Base-by-base conservation (phyloP, 164 flowering plant genomes). In the Vitis labrusca region DNA sequence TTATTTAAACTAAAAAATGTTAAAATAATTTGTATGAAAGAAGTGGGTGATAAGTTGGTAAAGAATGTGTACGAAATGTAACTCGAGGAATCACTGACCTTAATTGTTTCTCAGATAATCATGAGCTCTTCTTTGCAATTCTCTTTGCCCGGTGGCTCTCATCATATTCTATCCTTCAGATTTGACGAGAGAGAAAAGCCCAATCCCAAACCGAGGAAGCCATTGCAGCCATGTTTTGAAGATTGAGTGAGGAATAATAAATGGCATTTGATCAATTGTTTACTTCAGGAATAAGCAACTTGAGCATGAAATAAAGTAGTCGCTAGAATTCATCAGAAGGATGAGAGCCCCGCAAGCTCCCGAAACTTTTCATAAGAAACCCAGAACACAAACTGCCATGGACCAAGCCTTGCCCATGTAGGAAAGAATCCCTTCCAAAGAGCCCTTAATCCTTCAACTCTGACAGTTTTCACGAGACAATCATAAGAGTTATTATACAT, bases 361-460 rank as follows among this genome's bases (percentile, higher is more conserved):
- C 95, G 74, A 5, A 91, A 74, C 69, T 77, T 86, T 75, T 89
- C 92, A 71, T 91, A 93, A 10, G 97, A 88, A 61, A 91, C 93
- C 97, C 96, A 90, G 63, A 93, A 90, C 60, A 86, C 94, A 77
- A 93, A 91, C 61, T 90, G 98, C 96, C 97, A 93, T 32, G 98
- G 97, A 7, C 97, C 98, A 74, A 91, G 96, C 83, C 98, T 91
- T 13, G 96, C 97, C 96, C 94, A 94, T 51, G 97, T 94, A 61
- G 98, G 98, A 66, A 94, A 82, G 80, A 94, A 93, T 3, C 98
- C 98, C 71, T 90, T 94, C 96, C 97, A 91, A 69, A 91, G 59
- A 44, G 97, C 94, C 67, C 67, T 73, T 8, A 88, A 57, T 52
- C 98, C 98, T 85, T 92, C 98, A 61, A 74, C 50, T 74, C 72